Conservation (phyloP, 73 alveolate genomes). For the Paramecium octaurelia region DNA sequence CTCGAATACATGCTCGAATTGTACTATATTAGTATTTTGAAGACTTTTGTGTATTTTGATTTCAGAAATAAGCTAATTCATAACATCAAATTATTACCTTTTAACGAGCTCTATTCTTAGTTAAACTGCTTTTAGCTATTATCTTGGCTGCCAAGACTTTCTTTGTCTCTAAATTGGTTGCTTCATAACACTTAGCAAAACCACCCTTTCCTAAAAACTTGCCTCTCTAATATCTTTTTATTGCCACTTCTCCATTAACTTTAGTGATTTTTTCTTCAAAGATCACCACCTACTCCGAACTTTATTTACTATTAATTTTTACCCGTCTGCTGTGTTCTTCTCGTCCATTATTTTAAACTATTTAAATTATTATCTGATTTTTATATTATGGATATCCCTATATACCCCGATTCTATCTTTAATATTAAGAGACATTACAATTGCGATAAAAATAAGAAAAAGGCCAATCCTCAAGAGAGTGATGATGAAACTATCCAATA, state of each 20-base stretch:
- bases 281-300: slow-evolving; percentile 58
- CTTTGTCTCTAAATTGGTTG: slow-evolving; percentile 72
- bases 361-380: slow-evolving; percentile 35
- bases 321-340: not conserved
- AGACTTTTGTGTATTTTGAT: slow-evolving; percentile 94
- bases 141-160: slow-evolving; percentile 59
- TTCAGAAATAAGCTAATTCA: slow-evolving; percentile 83
- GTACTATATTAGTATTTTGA: slow-evolving; percentile 89
- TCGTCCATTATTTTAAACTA: slow-evolving; percentile 34
- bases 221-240: slow-evolving; percentile 80
- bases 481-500: slow-evolving; percentile 1
- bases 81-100: not conserved
- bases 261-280: slow-evolving; percentile 85
- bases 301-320: not conserved
- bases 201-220: slow-evolving; percentile 91
- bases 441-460: not conserved
- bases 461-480: not conserved
- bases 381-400: slow-evolving; percentile 30
- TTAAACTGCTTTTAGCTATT: slow-evolving; percentile 56
- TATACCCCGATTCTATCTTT: slow-evolving; percentile 32
- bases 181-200: slow-evolving; percentile 92
- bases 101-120: slow-evolving; percentile 64
- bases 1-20: slow-evolving; percentile 97
- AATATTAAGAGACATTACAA: slow-evolving; percentile 21
- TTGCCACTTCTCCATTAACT: slow-evolving; percentile 76